Base-by-base conservation (phyloP, 148 eudicot genomes). In the Chenopodium suecicum region DNA sequence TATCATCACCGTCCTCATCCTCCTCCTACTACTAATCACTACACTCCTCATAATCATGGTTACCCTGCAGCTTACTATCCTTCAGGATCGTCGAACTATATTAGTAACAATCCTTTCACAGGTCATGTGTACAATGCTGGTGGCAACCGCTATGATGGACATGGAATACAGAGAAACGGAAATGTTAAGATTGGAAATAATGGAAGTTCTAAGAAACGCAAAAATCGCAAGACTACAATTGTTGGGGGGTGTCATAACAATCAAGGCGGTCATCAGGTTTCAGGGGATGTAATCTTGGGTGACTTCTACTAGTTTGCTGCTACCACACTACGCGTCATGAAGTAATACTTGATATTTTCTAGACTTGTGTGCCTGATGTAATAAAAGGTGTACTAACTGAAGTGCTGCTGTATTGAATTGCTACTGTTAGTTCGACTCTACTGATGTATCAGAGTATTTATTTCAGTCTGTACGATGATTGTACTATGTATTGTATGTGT, bases 221-320 rank as follows among this genome's bases (percentile, higher is more conserved):
- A 48, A 73, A 12, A 52, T 27, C 77, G 63, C 11, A 74, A 52
- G 63, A 9, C 60, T 4, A 74, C 77, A 37, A 50, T 74, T 25
- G 52, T 74, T 50, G 77, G 77, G 13, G 77, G 77, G 2, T 74
- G 77, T 50, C 77, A 74, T 25, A 29, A 29, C 37, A 74, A 74
- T 29, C 62, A 50, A 52, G 77, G 77, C 12, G 63, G 77, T 17
- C 22, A 50, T 74, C 77, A 74, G 60, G 77, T 74, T 4, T 74
- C 62, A 1, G 77, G 77, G 63, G 77, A 74, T 50, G 63, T 74
- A n/a, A 74, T 74, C 62, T 50, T 74, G 27, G 62, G 77, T 52
- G 63, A 74, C 63, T n/a, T 74, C 14, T 9, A 52, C 8, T 46
- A 48, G 34, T 6, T 6, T 46, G 58, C 32, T n/a, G 6, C 22